Conservation (phyloP, 345 rosid genomes). For the Pistacia vera region DNA sequence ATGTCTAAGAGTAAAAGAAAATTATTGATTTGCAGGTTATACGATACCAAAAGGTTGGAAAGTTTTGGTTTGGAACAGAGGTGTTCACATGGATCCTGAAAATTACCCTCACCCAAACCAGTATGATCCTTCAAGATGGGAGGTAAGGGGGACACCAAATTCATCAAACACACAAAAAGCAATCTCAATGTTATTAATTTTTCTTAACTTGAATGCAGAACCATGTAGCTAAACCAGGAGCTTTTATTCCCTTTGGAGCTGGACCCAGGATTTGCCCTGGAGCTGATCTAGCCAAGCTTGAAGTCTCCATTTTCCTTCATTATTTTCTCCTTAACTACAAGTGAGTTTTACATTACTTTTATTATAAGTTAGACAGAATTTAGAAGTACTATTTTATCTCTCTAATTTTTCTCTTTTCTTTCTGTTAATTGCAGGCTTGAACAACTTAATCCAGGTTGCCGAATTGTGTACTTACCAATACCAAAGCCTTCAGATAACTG, state of each 20-base stretch:
- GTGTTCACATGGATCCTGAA: slow-evolving; percentile 47
- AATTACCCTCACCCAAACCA: slow-evolving; percentile 35
- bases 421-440: slow-evolving; percentile 18
- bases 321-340: slow-evolving; percentile 48
- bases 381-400: too few relatives aligned
- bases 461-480: background rate
- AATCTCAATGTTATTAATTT: too few relatives aligned
- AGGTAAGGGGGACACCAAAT: slow-evolving; percentile 27
- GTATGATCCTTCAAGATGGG: slow-evolving; percentile 56
- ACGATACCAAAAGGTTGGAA: slow-evolving; percentile 63
- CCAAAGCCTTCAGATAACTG: slow-evolving; percentile 5
- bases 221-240: slow-evolving; percentile 38
- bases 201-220: slow-evolving; percentile 19
- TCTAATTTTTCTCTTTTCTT: background rate
- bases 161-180: too few relatives aligned
- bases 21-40: slow-evolving; percentile 33
- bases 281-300: slow-evolving; percentile 55
- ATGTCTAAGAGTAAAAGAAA: too few relatives aligned
- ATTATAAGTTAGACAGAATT: too few relatives aligned
- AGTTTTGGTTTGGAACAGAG: slow-evolving; percentile 51
- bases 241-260: slow-evolving; percentile 58
- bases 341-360: slow-evolving; percentile 21
- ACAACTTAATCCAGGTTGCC: slow-evolving; percentile 4
- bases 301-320: slow-evolving; percentile 49
- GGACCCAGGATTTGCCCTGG: slow-evolving; percentile 56